Evolutionary conservation across 108 stramenopile genomes (phyloP), one percentile per base, ranked within the genome.

Genomic region (Nannochloropsis gaditana): DNA sequence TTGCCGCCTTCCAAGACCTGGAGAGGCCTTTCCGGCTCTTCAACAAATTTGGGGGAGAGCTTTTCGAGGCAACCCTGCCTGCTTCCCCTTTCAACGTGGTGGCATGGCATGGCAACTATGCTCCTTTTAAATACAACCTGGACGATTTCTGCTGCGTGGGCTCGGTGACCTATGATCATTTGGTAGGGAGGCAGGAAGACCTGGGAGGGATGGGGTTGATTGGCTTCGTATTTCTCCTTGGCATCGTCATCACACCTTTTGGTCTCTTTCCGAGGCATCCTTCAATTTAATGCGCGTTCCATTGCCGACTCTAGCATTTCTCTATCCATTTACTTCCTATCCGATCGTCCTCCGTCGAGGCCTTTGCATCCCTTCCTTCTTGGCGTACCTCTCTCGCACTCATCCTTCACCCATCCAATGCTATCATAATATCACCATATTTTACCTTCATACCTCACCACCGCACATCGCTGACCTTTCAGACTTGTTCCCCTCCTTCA

Each of bases 91-190:
- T 93, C 92, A 93, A 95, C 86, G 97, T 97, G 9, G 95, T 96
- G 42, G 97, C 97, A 1, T 97, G 94, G 95, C 96, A 96, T 86
- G 97, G 95, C 10, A 97, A 95, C 85, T 96, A 96, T 83, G 82
- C 92, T 3, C 96, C 97, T 41, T 97, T 86, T 94, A 96, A 95
- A 80, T 96, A 96, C 91, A 90, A 94, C 83, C 91, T 97, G 85
- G 83, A 86, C 1, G 91, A 91, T 45, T 97, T 97, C 90, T 93
- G 92, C 86, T 93, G 93, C 80, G 90, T 95, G 83, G 96, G 96
- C 85, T 94, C 93, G 9, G 95, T 97, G 43, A 91, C 95, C 9
- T 95, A 94, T 80, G 95, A 97, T 90, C 97, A 97, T 86, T 41
- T 82, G 79, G 84, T 80, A 84, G 19, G 80, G 19, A 1, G n/a